Evolutionary conservation across 352 stramenopile species (phyloP), one percentile per base, ranked within the genome.

Genomic region (Pythium apleroticum): DNA sequence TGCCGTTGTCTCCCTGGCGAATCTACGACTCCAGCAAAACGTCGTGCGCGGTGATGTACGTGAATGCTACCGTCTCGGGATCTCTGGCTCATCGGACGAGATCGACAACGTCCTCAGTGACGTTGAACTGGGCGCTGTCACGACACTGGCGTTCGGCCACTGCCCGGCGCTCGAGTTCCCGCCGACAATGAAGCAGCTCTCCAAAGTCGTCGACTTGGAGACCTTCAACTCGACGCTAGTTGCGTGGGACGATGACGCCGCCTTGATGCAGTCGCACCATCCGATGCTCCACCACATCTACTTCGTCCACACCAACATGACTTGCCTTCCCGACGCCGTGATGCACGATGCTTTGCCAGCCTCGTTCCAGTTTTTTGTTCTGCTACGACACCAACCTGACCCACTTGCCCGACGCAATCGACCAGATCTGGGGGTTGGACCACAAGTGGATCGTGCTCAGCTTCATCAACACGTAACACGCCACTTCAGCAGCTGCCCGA

Each of bases 221-320:
- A 37, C 60, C 3, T 63, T 43, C 63, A 69, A n/a, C 28, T 64
- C 27, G 22, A 64, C 63, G 31, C 48, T 69, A 19, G 24, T 31
- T 5, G 25, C 31, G 15, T 69, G 63, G 63, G 24, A 15, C 4
- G 17, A 8, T 22, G 6, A 50, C 11, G 60, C 52, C 15, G 35
- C 60, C 1, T 17, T 68, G 4, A 62, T 45, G 19, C 50, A 53
- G 2, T 25, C 19, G 14, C 41, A 43, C 20, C 41, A 63, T 27
- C 41, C n/a, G 24, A 39, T 45, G 25, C 24, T 63, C 4, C 39
- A 63, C 20, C 54, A 60, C 35, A 22, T 60, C 3, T 35, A 35
- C 24, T 50, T 60, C 31, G 15, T 58, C 10, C n/a, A 30, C 28
- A 63, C 57, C 2, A 63, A 55, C 35, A 63, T 55, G 41, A 46